Evolutionary conservation across 2,329 filamentous ascomycete genomes (phyloP), one percentile per base, ranked within the genome.

Genomic region (Pochonia chlamydosporia): DNA sequence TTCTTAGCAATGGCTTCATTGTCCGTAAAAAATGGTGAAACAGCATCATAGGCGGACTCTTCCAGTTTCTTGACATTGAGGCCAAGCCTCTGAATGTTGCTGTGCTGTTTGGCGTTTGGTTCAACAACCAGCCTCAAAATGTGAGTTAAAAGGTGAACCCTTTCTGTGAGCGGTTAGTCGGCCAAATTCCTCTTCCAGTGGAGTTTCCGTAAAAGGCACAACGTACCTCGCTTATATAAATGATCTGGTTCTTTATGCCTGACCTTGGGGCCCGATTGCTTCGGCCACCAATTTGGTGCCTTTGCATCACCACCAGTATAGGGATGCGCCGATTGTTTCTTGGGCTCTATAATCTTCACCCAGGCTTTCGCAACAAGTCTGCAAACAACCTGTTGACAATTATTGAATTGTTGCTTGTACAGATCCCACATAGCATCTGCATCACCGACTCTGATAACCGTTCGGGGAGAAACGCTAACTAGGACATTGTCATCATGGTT

Each of bases 241-340:
- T 89, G 85, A 57, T 89, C 85, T 1, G 85, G 85, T 63, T 89
- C 85, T 57, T 79, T 84, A 61, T 87, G 85, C 7, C 78, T 72
- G 42, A 85, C 80, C 36, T 70, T 72, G 1, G 63, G 57, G 0
- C 76, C 70, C 73, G 75, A 74, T 6, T 71, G 66, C 59, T 75
- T 71, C 3, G 82, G 82, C 82, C 82, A 86, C 82, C 82, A 86
- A 44, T 76, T 75, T 0, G 82, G 81, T 2, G 77, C 76, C 53
- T 78, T 81, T 75, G n/a, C 74, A 37, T 83, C 75, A 24, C 75
- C 76, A 16, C 74, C 72, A 1, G 81, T 85, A 58, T 90, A 90
- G 0, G 86, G 85, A 54, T 85, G 81, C n/a, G 79, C 83, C 0
- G 83, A 83, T 63, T 89, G 85, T 63, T 90, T 90, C 65, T 85